A percentile compares a stretch with the other conserved stretches of the same genome.
Conservation (phyloP, 768 basidiomycete genomes). For the Pilatotrama ljubarskyi region DNA sequence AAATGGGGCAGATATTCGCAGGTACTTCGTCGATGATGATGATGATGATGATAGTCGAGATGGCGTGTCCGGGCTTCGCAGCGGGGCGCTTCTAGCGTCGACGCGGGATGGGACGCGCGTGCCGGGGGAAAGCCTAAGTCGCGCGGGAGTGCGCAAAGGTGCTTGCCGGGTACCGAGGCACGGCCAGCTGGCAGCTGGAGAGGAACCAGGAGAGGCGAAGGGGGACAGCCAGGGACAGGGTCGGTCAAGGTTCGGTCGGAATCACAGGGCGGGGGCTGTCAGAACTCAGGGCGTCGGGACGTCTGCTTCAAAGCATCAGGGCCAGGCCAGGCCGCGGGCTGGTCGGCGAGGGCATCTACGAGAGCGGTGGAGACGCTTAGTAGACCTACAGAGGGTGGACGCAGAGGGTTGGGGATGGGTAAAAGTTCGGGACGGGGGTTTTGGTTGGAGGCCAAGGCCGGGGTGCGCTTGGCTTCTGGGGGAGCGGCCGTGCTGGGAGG, state of each 20-base stretch:
- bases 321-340: too few species aligned
- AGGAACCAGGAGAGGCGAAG: not conserved
- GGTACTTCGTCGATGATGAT: not conserved
- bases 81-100: not conserved
- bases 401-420: not conserved
- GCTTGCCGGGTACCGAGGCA: not conserved
- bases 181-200: not conserved
- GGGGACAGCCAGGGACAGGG: not conserved
- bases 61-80: not conserved
- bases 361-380: too few species aligned
- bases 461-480: not conserved
- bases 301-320: too few species aligned
- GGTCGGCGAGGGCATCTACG: too few species aligned
- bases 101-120: not conserved
- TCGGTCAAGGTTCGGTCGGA: too few species aligned
- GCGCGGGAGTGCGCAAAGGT: not conserved
- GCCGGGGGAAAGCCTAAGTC: not conserved
- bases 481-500: not conserved
- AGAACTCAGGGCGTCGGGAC: too few species aligned
- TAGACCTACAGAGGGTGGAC: not conserved
- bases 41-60: too few species aligned
- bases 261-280: too few species aligned
- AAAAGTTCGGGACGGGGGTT: not conserved
- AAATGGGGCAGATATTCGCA: not conserved
- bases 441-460: too few species aligned